Conservation (phyloP, 2,329 filamentous ascomycete genomes). For the Claviceps pazoutovae region DNA sequence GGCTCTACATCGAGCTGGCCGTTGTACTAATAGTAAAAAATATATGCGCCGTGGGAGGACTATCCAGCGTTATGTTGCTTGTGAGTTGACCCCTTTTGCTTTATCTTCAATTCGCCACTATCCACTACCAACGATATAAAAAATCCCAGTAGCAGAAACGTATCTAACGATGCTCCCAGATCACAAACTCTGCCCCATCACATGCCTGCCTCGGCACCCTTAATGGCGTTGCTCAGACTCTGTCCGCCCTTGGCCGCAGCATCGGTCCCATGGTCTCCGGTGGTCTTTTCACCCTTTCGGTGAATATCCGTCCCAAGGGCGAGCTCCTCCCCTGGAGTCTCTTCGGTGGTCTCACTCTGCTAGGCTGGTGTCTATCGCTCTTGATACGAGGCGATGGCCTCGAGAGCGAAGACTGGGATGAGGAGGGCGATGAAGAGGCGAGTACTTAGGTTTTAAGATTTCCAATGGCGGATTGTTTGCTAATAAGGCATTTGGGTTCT, state of each 20-base stretch:
- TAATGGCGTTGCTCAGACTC: constrained; percentile 85
- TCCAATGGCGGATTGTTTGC: not conserved
- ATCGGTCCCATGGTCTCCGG: constrained; percentile 82
- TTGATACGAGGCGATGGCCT: constrained; percentile 54
- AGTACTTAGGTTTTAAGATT: not conserved
- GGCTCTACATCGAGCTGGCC: constrained; percentile 73
- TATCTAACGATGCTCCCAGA: constrained; percentile 32
- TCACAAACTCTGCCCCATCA: constrained; percentile 85
- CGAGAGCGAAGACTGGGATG: constrained; percentile 42
- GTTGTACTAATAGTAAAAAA: constrained; percentile 75
- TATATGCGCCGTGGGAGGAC: constrained; percentile 72
- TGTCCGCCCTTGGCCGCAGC: constrained; percentile 80
- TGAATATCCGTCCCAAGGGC: constrained; percentile 60
- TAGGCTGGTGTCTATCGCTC: constrained; percentile 69
- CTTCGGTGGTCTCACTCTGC: constrained; percentile 68
- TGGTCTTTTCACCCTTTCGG: constrained; percentile 68
- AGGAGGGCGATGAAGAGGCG: constrained; percentile 5
- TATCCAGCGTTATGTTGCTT: constrained; percentile 79
- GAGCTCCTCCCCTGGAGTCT: constrained; percentile 76
- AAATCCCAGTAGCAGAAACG: not conserved
- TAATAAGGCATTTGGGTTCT: not conserved
- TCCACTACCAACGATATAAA: not conserved
- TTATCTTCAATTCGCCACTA: not conserved
- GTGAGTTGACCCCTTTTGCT: constrained; percentile 35
- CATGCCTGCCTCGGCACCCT: constrained; percentile 75